phyloP scores from a whole-genome alignment of 139 green algal species.

The Dunaliella sp. region DNA sequence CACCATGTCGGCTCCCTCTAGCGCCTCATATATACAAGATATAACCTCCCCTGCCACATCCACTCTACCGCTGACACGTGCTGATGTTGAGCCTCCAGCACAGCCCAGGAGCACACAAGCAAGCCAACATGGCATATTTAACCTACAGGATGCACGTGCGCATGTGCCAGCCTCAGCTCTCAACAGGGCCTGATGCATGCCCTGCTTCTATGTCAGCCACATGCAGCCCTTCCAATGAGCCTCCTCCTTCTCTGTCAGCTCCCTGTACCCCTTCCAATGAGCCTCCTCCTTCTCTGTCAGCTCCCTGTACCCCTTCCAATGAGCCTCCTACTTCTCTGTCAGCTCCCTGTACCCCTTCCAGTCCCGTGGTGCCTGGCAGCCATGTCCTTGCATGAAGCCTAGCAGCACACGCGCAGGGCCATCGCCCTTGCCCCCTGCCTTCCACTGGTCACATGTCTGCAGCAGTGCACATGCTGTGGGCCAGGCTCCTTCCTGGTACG shows the following conservation, averaged over 20 bases:
- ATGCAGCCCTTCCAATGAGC: not conserved
- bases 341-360: slow-evolving; percentile 87
- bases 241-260: slow-evolving; percentile 21
- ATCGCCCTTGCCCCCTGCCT: slow-evolving; percentile 42
- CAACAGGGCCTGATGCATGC: too few species aligned
- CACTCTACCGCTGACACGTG: too few species aligned
- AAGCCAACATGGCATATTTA: not conserved
- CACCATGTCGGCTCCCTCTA: too few species aligned
- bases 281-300: slow-evolving; percentile 58
- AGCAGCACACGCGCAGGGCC: slow-evolving; percentile 71
- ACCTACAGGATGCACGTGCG: not conserved
- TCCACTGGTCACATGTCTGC: slow-evolving; percentile 33
- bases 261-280: slow-evolving; percentile 76
- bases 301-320: slow-evolving; percentile 78
- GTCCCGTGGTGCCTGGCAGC: slow-evolving; percentile 56
- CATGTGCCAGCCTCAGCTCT: not conserved
- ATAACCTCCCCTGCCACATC: too few species aligned
- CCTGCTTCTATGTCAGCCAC: too few species aligned
- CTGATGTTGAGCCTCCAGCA: too few species aligned
- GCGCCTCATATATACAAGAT: too few species aligned
- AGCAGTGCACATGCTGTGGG: slow-evolving; percentile 42
- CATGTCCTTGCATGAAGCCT: slow-evolving; percentile 65
- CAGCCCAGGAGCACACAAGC: too few species aligned
- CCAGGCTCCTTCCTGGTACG: slow-evolving; percentile 79
- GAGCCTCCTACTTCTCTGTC: slow-evolving; percentile 85